Percentiles rank a stretch among this genome's conserved stretches.
Evolutionary conservation across 768 basidiomycete genomes (phyloP).

Genomic region (Termitomyces sp.): DNA sequence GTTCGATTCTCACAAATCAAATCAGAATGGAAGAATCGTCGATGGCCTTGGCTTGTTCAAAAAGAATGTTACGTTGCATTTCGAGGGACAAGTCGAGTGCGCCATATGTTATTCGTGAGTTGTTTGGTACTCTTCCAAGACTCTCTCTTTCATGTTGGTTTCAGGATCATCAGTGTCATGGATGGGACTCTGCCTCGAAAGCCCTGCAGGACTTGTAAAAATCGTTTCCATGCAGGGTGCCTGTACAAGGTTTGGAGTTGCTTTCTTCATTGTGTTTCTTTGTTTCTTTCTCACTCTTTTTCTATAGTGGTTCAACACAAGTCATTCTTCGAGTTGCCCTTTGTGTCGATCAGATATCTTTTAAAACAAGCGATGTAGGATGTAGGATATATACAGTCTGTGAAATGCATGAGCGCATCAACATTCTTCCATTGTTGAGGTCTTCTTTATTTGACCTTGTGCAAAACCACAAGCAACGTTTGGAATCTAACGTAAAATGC

Average conservation of each 20-base stretch:
- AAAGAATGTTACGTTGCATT: constrained; percentile 89
- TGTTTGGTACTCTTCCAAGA: not conserved
- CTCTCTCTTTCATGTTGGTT: not conserved
- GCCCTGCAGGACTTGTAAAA: constrained; percentile 92
- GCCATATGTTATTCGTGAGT: constrained; percentile 93
- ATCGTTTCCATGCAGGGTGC: constrained; percentile 89
- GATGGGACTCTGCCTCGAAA: constrained; percentile 87
- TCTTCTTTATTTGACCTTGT: too few species aligned
- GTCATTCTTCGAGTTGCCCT: constrained; percentile 89
- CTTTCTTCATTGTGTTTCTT: not conserved
- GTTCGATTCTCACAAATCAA: constrained; percentile 1
- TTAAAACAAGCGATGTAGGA: constrained; percentile 20
- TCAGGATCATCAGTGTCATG: constrained; percentile 85
- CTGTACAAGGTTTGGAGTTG: constrained; percentile 66
- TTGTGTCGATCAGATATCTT: constrained; percentile 85
- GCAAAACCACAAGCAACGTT: too few species aligned
- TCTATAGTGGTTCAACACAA: constrained; percentile 80
- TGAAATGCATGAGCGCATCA: too few species aligned
- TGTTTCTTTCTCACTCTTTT: constrained; percentile 2
- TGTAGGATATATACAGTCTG: too few species aligned
- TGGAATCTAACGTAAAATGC: too few species aligned
- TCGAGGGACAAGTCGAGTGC: constrained; percentile 94
- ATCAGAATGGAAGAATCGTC: constrained; percentile 82
- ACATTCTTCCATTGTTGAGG: not conserved
- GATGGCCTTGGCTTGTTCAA: constrained; percentile 91